These are phyloP conservation scores for Lactifluus subvellereus DNA, from an alignment of 768 basidiomycete genomes.

Conservation along the genomic window DNA sequence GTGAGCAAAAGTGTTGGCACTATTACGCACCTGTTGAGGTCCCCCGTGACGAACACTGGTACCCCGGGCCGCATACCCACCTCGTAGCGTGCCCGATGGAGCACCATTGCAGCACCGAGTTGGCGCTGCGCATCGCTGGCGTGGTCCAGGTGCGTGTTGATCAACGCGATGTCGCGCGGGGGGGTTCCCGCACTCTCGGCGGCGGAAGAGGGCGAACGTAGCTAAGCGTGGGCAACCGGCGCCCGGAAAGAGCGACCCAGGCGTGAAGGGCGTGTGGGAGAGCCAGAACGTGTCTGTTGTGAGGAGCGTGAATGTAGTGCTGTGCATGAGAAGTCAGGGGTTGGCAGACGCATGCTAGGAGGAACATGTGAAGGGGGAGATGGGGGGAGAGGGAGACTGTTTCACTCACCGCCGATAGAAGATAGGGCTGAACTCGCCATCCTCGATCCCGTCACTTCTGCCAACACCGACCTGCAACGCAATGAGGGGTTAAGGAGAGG, in stretches of 20 bases:
- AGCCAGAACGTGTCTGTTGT: slow-evolving; percentile 51
- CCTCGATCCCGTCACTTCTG: slow-evolving; percentile 48
- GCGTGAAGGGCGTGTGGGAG: slow-evolving; percentile 47
- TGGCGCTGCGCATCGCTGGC: slow-evolving; percentile 46
- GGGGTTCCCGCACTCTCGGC: slow-evolving; percentile 8
- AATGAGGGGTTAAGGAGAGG: neutral
- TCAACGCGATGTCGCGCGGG: slow-evolving; percentile 33
- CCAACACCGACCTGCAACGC: slow-evolving; percentile 51
- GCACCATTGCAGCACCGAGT: slow-evolving; percentile 47
- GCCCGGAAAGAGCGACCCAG: slow-evolving; percentile 43
- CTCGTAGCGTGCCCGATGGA: slow-evolving; percentile 46
- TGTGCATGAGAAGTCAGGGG: slow-evolving; percentile 12
- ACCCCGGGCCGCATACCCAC: slow-evolving; percentile 29
- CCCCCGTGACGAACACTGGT: slow-evolving; percentile 45
- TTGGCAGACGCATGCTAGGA: neutral
- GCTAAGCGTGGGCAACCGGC: slow-evolving; percentile 47
- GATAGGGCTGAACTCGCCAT: slow-evolving; percentile 58
- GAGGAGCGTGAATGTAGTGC: slow-evolving; percentile 35
- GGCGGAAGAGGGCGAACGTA: slow-evolving; percentile 39
- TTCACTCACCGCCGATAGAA: slow-evolving; percentile 46
- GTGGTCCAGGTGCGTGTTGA: slow-evolving; percentile 54
- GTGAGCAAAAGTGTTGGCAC: too few species aligned
- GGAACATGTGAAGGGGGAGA: neutral
- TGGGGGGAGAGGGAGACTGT: neutral
- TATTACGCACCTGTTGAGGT: slow-evolving; percentile 39